Conservation (phyloP, 257 asterid genomes). For the Rhazya stricta region DNA sequence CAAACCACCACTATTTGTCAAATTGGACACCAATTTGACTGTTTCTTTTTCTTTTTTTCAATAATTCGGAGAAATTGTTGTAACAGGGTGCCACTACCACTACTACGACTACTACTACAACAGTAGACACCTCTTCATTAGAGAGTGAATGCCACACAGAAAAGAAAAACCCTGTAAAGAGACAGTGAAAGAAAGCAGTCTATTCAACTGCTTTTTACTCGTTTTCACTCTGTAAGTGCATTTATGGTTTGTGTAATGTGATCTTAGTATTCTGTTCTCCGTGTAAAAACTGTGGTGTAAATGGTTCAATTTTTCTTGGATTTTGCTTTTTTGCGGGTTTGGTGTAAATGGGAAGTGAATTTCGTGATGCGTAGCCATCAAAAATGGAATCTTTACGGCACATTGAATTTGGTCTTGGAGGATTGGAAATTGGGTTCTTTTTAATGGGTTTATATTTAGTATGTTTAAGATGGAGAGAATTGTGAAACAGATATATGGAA, state of each 20-base stretch:
- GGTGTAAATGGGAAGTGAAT: constrained; percentile 17
- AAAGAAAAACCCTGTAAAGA: neutral
- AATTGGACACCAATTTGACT: neutral
- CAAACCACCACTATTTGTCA: neutral
- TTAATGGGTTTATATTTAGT: neutral
- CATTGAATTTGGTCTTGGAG: neutral
- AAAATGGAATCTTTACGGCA: constrained; percentile 3
- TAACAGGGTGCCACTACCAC: neutral
- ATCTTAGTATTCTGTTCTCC: neutral
- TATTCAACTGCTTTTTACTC: constrained; percentile 11
- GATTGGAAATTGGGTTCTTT: constrained; percentile 13
- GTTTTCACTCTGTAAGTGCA: neutral
- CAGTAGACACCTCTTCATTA: neutral
- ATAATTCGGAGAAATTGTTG: neutral
- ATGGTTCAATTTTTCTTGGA: neutral
- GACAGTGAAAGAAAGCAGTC: constrained; percentile 8
- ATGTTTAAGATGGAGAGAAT: neutral
- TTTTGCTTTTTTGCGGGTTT: constrained; percentile 8
- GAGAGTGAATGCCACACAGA: neutral
- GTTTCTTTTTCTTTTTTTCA: neutral
- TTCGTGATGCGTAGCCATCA: constrained; percentile 25
- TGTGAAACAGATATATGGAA: neutral
- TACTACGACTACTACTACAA: too few species aligned
- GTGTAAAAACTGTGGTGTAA: neutral
- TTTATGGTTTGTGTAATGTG: constrained; percentile 2